Conservation (phyloP, 2,329 filamentous ascomycete species). For the Fusarium dlaminii region DNA sequence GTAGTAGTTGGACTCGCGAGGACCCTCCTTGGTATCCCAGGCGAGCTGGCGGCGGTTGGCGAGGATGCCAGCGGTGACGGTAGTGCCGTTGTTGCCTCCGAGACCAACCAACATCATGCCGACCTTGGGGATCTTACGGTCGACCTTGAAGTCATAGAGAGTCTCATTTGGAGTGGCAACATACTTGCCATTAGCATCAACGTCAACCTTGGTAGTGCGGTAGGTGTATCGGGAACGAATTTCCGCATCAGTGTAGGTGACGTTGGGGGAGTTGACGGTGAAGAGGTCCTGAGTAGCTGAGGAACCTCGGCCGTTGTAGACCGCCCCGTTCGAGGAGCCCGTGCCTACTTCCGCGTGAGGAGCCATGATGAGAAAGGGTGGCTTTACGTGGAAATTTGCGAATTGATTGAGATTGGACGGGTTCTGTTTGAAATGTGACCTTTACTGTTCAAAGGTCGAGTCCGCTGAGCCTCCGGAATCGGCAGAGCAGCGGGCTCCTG, state of each 20-base stretch:
- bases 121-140: slow-evolving; percentile 90
- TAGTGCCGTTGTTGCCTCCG: slow-evolving; percentile 98
- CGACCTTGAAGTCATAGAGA: slow-evolving; percentile 96
- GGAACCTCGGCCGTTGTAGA: slow-evolving; percentile 52
- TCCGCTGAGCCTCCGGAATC: slow-evolving; percentile 84
- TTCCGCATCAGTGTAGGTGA: slow-evolving; percentile 85
- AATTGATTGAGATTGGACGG: slow-evolving; percentile 39
- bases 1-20: slow-evolving; percentile 92
- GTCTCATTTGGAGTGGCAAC: slow-evolving; percentile 89
- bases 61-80: slow-evolving; percentile 95
- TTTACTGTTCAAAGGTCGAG: slow-evolving; percentile 68
- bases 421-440: slow-evolving; percentile 46
- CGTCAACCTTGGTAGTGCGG: slow-evolving; percentile 86
- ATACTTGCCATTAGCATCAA: slow-evolving; percentile 77
- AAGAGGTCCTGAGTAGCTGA: slow-evolving; percentile 72
- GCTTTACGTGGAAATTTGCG: slow-evolving; percentile 38
- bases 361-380: slow-evolving; percentile 74
- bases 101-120: slow-evolving; percentile 98
- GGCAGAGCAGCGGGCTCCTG: slow-evolving; percentile 93
- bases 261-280: slow-evolving; percentile 90
- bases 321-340: slow-evolving; percentile 70
- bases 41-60: slow-evolving; percentile 87
- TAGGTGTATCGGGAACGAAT: slow-evolving; percentile 97
- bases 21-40: slow-evolving; percentile 95
- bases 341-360: slow-evolving; percentile 79